phyloP scores from a whole-genome alignment of 2,329 filamentous ascomycete species.

The Xylariomycetidae sp. region DNA sequence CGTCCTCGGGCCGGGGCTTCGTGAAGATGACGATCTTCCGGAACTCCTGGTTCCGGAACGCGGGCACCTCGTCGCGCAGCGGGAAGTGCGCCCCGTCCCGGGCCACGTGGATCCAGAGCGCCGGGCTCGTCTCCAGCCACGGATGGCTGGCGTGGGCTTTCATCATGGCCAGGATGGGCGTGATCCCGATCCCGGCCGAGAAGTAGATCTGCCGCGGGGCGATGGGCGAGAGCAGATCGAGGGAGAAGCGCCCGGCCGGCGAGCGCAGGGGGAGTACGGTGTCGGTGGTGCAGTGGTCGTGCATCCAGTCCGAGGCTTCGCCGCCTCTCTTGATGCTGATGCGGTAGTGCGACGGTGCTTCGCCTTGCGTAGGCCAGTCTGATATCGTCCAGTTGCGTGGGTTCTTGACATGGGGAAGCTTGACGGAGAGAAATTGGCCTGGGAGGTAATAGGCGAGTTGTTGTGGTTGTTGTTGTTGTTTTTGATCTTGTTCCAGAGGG shows the following conservation, averaged over 20 bases:
- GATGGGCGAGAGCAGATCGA: conserved; percentile 13
- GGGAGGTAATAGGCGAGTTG: conserved; percentile 17
- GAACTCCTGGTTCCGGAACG: conserved; percentile 7
- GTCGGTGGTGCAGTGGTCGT: conserved; percentile 10
- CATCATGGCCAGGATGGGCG: conserved; percentile 20
- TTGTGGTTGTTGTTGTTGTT: too few species aligned
- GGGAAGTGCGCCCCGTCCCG: conserved; percentile 8
- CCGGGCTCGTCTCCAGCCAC: conserved; percentile 8
- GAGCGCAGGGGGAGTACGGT: conserved; percentile 13
- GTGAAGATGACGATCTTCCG: conserved; percentile 17
- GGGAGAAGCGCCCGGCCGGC: conserved; percentile 17
- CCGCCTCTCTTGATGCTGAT: conserved; percentile 16
- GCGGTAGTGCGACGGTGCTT: conserved; percentile 15
- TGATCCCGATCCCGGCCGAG: conserved; percentile 21
- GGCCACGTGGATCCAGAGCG: conserved; percentile 18
- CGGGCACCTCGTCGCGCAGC: conserved; percentile 9
- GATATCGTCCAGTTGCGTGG: conserved; percentile 20
- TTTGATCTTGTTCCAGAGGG: conserved; percentile 7
- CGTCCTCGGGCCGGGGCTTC: conserved; percentile 7
- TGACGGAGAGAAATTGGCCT: conserved; percentile 20
- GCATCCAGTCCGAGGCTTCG: conserved; percentile 18
- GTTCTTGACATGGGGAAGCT: conserved; percentile 11
- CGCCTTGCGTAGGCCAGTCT: conserved; percentile 12
- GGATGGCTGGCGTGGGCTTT: conserved; percentile 17
- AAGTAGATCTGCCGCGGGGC: conserved; percentile 15